Percentiles rank a stretch among this genome's conserved stretches.
Evolutionary conservation across 192 early-diverging fungal species (phyloP).

Genomic region (Umbelopsis sp.): DNA sequence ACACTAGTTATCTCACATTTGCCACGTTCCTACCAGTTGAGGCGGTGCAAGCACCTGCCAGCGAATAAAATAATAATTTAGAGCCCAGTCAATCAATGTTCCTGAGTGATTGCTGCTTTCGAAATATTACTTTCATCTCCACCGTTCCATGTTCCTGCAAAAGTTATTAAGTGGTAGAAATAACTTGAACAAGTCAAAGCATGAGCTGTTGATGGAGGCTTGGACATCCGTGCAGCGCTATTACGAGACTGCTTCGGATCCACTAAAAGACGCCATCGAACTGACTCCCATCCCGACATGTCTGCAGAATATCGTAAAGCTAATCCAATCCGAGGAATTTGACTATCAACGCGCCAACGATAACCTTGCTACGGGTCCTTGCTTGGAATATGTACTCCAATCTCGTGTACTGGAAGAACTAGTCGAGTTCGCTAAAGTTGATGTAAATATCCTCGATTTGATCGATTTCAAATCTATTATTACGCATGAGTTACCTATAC

Average conservation of each 20-base stretch:
- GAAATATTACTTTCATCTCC: constrained; percentile 1
- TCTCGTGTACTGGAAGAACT: constrained; percentile 37
- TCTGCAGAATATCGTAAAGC: constrained; percentile 38
- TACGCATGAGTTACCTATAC: neutral
- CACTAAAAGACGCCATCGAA: constrained; percentile 42
- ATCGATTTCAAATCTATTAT: no score
- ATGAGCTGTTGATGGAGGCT: constrained; percentile 33
- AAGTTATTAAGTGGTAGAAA: constrained; percentile 42
- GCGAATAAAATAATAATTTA: constrained; percentile 1
- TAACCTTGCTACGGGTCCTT: constrained; percentile 38
- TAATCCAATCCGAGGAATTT: constrained; percentile 41
- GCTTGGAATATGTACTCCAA: constrained; percentile 41
- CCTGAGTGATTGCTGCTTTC: neutral
- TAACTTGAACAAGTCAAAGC: constrained; percentile 37
- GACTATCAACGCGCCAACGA: constrained; percentile 37
- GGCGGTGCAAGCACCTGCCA: constrained; percentile 14
- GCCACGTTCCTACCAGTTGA: constrained; percentile 70
- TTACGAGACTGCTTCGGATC: constrained; percentile 42
- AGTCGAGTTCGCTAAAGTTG: constrained; percentile 45
- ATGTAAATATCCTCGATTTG: constrained; percentile 26
- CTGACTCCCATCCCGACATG: constrained; percentile 37
- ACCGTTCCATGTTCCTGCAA: constrained; percentile 36
- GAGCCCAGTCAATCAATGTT: neutral
- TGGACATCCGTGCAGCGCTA: constrained; percentile 41
- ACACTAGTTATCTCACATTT: constrained; percentile 96